These are phyloP conservation scores for Candida arabinofermentans DNA, from an alignment of 805 yeast genomes.

Conservation along the genomic window DNA sequence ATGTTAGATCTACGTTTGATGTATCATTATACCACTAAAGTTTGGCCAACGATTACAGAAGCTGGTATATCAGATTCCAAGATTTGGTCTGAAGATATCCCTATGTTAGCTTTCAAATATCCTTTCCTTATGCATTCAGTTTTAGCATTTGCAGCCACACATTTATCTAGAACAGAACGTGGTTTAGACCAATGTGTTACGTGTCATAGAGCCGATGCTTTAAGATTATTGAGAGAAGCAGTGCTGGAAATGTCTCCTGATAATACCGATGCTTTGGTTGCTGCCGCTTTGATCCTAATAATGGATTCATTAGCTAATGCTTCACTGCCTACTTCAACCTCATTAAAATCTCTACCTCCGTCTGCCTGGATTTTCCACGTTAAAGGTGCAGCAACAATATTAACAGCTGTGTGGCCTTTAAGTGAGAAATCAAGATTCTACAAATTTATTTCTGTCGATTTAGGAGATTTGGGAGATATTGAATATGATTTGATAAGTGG, in stretches of 20 bases:
- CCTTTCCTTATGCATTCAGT: constrained; percentile 92
- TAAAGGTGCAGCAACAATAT: constrained; percentile 92
- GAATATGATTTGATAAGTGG: constrained; percentile 35
- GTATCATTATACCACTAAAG: constrained; percentile 83
- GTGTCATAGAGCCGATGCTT: constrained; percentile 82
- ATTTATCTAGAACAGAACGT: constrained; percentile 69
- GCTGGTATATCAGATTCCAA: constrained; percentile 85
- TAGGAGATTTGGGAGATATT: constrained; percentile 83
- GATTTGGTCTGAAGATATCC: constrained; percentile 86
- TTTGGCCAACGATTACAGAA: constrained; percentile 81
- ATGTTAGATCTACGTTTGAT: constrained; percentile 76
- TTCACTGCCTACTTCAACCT: constrained; percentile 47
- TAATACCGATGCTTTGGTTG: constrained; percentile 90
- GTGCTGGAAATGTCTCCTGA: constrained; percentile 78
- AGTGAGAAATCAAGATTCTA: constrained; percentile 63
- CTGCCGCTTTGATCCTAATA: constrained; percentile 81
- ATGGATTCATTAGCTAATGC: constrained; percentile 96
- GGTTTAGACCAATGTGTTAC: constrained; percentile 81
- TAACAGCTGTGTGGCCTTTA: constrained; percentile 95
- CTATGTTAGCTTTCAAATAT: constrained; percentile 79
- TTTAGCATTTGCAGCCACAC: constrained; percentile 89
- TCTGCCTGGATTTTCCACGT: constrained; percentile 97
- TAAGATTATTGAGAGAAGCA: constrained; percentile 76
- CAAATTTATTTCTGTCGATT: constrained; percentile 75
- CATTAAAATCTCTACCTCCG: constrained; percentile 72